Percentiles rank a stretch among this genome's conserved stretches.
Conservation (phyloP, 768 basidiomycete genomes). For the Coprinopsis marcescibilis region DNA sequence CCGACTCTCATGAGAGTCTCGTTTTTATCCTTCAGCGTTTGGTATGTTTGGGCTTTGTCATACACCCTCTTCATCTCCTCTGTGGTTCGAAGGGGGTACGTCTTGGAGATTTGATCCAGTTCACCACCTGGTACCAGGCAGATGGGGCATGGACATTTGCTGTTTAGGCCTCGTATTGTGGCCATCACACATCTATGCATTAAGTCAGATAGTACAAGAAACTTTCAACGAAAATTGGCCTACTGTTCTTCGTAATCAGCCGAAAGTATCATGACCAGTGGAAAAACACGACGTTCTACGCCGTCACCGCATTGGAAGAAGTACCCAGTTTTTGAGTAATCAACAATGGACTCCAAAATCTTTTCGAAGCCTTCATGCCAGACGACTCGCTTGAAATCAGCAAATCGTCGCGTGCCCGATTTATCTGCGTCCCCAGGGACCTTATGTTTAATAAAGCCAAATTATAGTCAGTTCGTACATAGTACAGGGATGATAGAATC, state of each 20-base stretch:
- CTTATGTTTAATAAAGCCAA: no score
- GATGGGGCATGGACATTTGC: conserved; percentile 29
- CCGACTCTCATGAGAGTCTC: conserved; percentile 18
- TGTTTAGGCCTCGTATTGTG: conserved; percentile 22
- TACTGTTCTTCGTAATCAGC: conserved; percentile 45
- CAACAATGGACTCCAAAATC: conserved; percentile 16
- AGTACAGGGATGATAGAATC: no score
- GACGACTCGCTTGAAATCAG: conserved; percentile 28
- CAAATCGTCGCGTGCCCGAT: no score
- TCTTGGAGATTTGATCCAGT: conserved; percentile 16
- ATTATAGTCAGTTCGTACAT: no score
- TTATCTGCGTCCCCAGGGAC: no score
- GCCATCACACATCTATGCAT: conserved; percentile 29
- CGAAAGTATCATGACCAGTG: conserved; percentile 31
- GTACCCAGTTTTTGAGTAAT: conserved; percentile 15
- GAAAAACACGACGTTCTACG: conserved; percentile 24
- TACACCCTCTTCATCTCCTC: conserved; percentile 13
- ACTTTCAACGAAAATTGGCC: conserved; percentile 7
- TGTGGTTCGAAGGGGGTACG: conserved; percentile 12
- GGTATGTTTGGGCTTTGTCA: conserved; percentile 11
- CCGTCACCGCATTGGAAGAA: conserved; percentile 12
- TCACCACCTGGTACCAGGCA: conserved; percentile 25
- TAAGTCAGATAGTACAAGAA: not conserved
- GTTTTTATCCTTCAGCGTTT: conserved; percentile 12
- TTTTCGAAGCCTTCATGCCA: conserved; percentile 31